Conservation (phyloP, 2,329 filamentous ascomycete species). For the Colletotrichum costaricense region DNA sequence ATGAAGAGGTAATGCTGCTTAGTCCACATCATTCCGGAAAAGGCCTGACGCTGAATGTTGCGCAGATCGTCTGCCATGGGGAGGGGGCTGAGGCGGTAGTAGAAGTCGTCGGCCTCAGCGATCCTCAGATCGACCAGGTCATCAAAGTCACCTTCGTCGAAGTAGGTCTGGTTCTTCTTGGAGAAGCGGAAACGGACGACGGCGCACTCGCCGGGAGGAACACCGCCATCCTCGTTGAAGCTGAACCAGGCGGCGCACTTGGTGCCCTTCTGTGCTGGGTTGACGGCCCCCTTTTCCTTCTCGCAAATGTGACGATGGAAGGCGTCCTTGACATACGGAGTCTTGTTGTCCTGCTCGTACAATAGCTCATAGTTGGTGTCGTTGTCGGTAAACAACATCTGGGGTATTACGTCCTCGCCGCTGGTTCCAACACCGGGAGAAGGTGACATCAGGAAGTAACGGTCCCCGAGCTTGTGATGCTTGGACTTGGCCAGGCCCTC, state of each 20-base stretch:
- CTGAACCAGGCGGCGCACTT: slow-evolving; percentile 93
- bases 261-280: slow-evolving; percentile 83
- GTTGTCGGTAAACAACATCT: slow-evolving; percentile 93
- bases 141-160: slow-evolving; percentile 94
- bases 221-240: slow-evolving; percentile 90
- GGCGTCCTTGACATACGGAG: slow-evolving; percentile 92
- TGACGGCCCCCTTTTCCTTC: slow-evolving; percentile 82
- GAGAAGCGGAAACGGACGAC: slow-evolving; percentile 94
- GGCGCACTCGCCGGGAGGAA: slow-evolving; percentile 90
- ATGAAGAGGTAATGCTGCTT: slow-evolving; percentile 98
- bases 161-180: slow-evolving; percentile 77
- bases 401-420: slow-evolving; percentile 85
- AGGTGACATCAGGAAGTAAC: slow-evolving; percentile 87
- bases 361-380: slow-evolving; percentile 87
- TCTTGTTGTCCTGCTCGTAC: slow-evolving; percentile 82
- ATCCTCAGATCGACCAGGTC: slow-evolving; percentile 87
- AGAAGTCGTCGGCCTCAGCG: slow-evolving; percentile 96
- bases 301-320: slow-evolving; percentile 92
- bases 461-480: slow-evolving; percentile 83
- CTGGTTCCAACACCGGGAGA: slow-evolving; percentile 86
- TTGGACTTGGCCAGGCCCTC: slow-evolving; percentile 80
- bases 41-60: slow-evolving; percentile 94
- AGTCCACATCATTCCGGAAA: slow-evolving; percentile 98
- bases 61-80: slow-evolving; percentile 94
- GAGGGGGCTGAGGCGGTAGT: slow-evolving; percentile 90